These are phyloP conservation scores for Tulasnella sp. DNA, from an alignment of 768 basidiomycete species.

Conservation along the genomic window DNA sequence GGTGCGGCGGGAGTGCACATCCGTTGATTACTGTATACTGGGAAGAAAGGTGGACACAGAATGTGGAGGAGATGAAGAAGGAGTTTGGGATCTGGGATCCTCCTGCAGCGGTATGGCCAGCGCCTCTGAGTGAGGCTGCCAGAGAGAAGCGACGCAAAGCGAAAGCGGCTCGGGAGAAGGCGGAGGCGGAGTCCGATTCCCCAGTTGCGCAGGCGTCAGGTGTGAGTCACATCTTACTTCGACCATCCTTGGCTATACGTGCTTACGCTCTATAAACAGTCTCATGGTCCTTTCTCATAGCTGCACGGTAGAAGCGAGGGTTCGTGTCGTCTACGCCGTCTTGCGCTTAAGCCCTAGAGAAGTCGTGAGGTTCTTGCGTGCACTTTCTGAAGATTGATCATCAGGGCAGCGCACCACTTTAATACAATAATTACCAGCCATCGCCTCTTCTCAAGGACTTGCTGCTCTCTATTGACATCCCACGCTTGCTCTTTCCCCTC, in stretches of 20 bases:
- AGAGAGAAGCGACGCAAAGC: constrained; percentile 32
- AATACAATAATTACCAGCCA: background rate
- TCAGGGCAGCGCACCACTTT: background rate
- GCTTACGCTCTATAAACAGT: background rate
- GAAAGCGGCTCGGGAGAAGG: constrained; percentile 9
- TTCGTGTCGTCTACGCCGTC: too few relatives aligned
- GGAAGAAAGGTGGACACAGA: constrained; percentile 88
- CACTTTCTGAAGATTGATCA: background rate
- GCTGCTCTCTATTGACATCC: background rate
- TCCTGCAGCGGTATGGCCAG: constrained; percentile 61
- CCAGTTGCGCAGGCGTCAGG: too few relatives aligned
- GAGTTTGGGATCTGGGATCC: constrained; percentile 83
- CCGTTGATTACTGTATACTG: constrained; percentile 87
- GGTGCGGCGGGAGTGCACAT: constrained; percentile 61
- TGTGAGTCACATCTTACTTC: too few relatives aligned
- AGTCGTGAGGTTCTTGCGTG: too few relatives aligned
- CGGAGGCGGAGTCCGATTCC: background rate
- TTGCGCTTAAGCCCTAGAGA: too few relatives aligned
- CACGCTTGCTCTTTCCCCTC: background rate
- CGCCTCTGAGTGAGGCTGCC: constrained; percentile 52
- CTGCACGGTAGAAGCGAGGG: too few relatives aligned
- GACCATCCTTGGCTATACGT: too few relatives aligned
- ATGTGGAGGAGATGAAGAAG: constrained; percentile 68
- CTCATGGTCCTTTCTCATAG: background rate
- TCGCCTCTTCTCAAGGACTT: background rate